Conservation (phyloP, 1,139 yeast species). For the Debaryomyces sp. region DNA sequence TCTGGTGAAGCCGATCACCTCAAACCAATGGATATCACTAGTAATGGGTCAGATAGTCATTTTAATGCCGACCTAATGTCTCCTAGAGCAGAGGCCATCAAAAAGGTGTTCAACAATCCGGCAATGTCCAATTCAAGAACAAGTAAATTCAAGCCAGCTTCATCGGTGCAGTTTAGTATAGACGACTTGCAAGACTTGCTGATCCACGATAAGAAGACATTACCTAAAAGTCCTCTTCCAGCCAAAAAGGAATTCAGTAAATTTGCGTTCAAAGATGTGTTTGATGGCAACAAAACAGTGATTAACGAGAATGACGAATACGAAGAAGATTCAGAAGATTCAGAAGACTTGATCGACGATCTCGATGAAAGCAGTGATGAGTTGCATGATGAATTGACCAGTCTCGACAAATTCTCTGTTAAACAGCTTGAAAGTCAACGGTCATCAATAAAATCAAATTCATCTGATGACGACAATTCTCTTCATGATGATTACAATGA, state of each 20-base stretch:
- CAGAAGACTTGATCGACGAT: slow-evolving; percentile 16
- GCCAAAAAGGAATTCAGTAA: slow-evolving; percentile 15
- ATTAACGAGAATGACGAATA: slow-evolving; percentile 15
- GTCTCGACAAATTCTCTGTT: slow-evolving; percentile 5
- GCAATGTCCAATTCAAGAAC: slow-evolving; percentile 29
- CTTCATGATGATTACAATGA: slow-evolving; percentile 23
- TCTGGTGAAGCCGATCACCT: not conserved
- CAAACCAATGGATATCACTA: not conserved
- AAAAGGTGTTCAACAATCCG: slow-evolving; percentile 48
- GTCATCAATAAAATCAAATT: slow-evolving; percentile 8
- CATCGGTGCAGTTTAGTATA: slow-evolving; percentile 21
- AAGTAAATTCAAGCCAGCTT: slow-evolving; percentile 3
- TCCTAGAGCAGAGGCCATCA: slow-evolving; percentile 50
- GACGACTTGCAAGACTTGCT: slow-evolving; percentile 1
- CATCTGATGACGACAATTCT: slow-evolving; percentile 20
- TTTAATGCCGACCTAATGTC: slow-evolving; percentile 21
- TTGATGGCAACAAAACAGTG: slow-evolving; percentile 23
- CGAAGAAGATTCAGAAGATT: slow-evolving; percentile 19
- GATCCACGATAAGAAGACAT: slow-evolving; percentile 4
- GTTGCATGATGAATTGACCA: slow-evolving; percentile 18
- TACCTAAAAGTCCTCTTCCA: slow-evolving; percentile 38
- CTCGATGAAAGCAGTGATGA: slow-evolving; percentile 25
- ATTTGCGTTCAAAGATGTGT: slow-evolving; percentile 39
- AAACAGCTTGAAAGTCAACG: slow-evolving; percentile 6
- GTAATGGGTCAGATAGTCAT: not conserved